Conservation (phyloP, 1,284 basidiomycete genomes). For the Tilletia walkeri region DNA sequence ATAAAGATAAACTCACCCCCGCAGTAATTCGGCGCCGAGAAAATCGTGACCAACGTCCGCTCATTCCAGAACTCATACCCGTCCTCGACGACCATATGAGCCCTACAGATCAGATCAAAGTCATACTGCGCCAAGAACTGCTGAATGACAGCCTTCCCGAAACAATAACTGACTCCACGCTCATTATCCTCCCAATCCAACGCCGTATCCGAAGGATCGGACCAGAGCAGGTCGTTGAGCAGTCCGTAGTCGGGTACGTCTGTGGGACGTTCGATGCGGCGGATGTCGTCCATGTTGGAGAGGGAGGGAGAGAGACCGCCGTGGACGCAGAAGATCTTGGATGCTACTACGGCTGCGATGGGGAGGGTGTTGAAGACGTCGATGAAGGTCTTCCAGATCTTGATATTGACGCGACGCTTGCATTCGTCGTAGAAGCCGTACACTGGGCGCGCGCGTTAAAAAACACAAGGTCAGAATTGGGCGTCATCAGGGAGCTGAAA, state of each 20-base stretch:
- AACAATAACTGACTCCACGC: constrained; percentile 98
- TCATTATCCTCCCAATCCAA: constrained; percentile 99
- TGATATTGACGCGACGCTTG: constrained; percentile 98
- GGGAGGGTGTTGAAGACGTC: constrained; percentile 99
- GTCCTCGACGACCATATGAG: constrained; percentile 97
- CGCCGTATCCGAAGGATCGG: constrained; percentile 95
- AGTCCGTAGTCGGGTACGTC: constrained; percentile 99
- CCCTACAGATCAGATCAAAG: constrained; percentile 98
- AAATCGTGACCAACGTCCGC: constrained; percentile 94
- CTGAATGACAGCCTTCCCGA: constrained; percentile 95
- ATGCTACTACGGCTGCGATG: constrained; percentile 96
- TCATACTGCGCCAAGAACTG: constrained; percentile 81
- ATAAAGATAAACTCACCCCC: constrained; percentile 68
- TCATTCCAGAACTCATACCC: constrained; percentile 99
- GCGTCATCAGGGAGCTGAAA: neutral
- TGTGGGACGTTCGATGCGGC: constrained; percentile 93
- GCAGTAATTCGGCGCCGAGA: constrained; percentile 89
- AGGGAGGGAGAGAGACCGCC: constrained; percentile 96
- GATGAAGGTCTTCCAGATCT: constrained; percentile 99
- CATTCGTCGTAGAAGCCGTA: constrained; percentile 99
- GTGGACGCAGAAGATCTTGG: constrained; percentile 99
- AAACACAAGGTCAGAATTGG: neutral
- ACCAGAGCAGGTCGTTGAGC: constrained; percentile 96
- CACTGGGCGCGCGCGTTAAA: constrained; percentile 61
- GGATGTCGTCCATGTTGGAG: constrained; percentile 98